These are phyloP conservation scores for Scheffersomyces stipitis DNA, from an alignment of 805 yeast genomes.

Conservation along the genomic window DNA sequence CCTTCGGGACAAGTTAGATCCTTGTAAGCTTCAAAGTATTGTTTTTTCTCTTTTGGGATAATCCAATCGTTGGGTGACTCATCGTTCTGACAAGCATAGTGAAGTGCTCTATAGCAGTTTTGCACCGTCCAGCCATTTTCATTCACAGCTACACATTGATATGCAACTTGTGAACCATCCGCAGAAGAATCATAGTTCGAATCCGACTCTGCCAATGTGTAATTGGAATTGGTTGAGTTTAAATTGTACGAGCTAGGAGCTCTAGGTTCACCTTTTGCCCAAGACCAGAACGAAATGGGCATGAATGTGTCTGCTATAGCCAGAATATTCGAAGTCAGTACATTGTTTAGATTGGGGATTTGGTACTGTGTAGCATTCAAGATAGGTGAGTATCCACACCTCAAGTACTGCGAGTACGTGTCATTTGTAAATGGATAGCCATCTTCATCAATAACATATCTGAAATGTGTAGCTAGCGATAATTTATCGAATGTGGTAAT, in stretches of 20 bases:
- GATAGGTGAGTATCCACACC: conserved; percentile 69
- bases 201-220: too few species aligned
- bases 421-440: conserved; percentile 35
- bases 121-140: conserved; percentile 60
- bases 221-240: background rate
- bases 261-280: conserved; percentile 64
- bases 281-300: conserved; percentile 62
- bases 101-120: conserved; percentile 59
- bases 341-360: conserved; percentile 1
- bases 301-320: conserved; percentile 25
- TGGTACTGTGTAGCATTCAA: conserved; percentile 39
- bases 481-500: conserved; percentile 9
- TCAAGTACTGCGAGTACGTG: conserved; percentile 38
- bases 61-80: conserved; percentile 44
- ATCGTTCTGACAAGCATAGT: conserved; percentile 55
- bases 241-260: conserved; percentile 1
- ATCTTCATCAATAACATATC: conserved; percentile 34
- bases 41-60: conserved; percentile 17
- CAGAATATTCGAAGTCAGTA: conserved; percentile 21
- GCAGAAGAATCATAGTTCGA: too few species aligned
- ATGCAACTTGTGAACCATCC: conserved; percentile 20
- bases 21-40: conserved; percentile 46
- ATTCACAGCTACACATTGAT: conserved; percentile 42
- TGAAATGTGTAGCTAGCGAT: conserved; percentile 21
- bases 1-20: conserved; percentile 32